A percentile compares a stretch with the other conserved stretches of the same genome.
phyloP scores from a whole-genome alignment of 768 basidiomycete genomes.

The Polyporus arcularius region DNA sequence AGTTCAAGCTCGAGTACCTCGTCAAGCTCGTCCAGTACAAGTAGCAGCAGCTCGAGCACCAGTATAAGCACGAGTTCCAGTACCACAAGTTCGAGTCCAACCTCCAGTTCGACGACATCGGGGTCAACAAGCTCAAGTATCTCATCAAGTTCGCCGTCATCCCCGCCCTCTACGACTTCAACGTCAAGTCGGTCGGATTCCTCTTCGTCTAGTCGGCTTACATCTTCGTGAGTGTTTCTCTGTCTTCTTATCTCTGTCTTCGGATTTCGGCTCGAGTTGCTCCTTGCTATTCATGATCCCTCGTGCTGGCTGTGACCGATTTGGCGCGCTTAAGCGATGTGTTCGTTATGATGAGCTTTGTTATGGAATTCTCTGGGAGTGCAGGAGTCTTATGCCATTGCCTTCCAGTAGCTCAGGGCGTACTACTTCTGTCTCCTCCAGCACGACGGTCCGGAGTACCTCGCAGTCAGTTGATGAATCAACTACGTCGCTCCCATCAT shows the following conservation, averaged over 20 bases:
- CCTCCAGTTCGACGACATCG: not conserved
- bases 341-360: not conserved
- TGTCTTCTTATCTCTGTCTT: not conserved
- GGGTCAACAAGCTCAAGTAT: not conserved
- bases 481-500: too few species aligned
- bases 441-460: too few species aligned
- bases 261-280: not conserved
- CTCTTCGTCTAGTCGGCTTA: not conserved
- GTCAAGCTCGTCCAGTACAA: not conserved
- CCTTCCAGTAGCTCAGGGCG: not conserved
- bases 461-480: too few species aligned
- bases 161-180: not conserved
- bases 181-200: not conserved
- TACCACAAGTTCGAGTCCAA: not conserved
- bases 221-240: not conserved
- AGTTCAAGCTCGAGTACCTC: slow-evolving; percentile 1
- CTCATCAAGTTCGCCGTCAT: not conserved
- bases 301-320: too few species aligned
- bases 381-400: not conserved
- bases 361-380: not conserved
- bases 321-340: not conserved
- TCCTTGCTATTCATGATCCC: not conserved
- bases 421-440: not conserved
- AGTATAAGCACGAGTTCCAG: not conserved
- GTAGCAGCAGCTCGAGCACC: not conserved